Evolutionary conservation across 2,329 filamentous ascomycete species (phyloP).

Genomic region (Colletotrichum caudatum): DNA sequence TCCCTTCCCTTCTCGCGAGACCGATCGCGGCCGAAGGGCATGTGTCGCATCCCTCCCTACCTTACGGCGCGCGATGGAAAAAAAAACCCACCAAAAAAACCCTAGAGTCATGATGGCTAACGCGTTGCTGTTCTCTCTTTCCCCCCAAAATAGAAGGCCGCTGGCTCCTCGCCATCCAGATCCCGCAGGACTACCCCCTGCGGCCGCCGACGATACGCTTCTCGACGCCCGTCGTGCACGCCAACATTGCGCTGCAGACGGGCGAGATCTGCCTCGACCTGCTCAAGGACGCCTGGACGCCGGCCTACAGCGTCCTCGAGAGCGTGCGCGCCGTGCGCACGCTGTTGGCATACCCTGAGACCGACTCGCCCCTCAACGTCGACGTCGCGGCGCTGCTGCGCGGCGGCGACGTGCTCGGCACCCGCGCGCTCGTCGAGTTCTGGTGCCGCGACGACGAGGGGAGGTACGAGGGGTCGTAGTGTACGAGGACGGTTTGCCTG

Average conservation of each 20-base stretch:
- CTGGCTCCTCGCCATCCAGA: constrained; percentile 83
- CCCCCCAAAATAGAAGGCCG: constrained; percentile 67
- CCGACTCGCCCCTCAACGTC: constrained; percentile 82
- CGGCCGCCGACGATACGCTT: constrained; percentile 83
- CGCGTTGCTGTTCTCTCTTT: not conserved
- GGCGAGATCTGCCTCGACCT: constrained; percentile 97
- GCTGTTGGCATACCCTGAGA: constrained; percentile 75
- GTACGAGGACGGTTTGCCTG: not conserved
- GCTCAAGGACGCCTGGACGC: constrained; percentile 83
- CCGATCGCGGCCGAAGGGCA: not conserved
- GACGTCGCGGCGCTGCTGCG: constrained; percentile 80
- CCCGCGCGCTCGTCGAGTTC: constrained; percentile 77
- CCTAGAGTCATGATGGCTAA: not conserved
- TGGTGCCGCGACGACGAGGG: constrained; percentile 68
- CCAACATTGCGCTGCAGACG: constrained; percentile 77
- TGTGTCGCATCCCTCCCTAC: not conserved
- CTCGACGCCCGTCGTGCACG: constrained; percentile 85
- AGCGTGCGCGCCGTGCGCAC: constrained; percentile 79
- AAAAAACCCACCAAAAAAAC: not conserved
- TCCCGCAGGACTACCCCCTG: constrained; percentile 84
- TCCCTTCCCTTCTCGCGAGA: not conserved
- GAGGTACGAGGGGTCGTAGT: constrained; percentile 59
- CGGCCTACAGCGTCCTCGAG: constrained; percentile 83
- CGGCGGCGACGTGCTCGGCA: constrained; percentile 75
- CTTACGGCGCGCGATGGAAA: not conserved